Evolutionary conservation across 1,139 yeast genomes (phyloP).

Genomic region (Yamadazyma dushanensis): DNA sequence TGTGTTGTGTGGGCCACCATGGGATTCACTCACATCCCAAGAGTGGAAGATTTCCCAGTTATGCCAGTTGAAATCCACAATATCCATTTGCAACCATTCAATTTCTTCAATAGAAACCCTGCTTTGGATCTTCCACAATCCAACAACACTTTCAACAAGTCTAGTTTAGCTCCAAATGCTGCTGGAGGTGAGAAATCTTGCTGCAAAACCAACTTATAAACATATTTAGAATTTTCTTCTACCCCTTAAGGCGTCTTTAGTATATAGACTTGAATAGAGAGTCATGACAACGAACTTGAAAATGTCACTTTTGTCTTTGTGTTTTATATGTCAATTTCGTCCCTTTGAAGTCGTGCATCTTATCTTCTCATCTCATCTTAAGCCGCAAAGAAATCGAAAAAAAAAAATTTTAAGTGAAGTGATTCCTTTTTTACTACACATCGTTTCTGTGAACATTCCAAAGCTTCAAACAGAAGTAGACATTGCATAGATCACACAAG

Average conservation of each 20-base stretch:
- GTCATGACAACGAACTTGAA: no score
- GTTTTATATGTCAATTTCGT: no score
- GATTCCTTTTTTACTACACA: background rate
- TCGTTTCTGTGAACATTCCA: no score
- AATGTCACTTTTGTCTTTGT: background rate
- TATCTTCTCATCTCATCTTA: background rate
- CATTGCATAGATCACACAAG: no score
- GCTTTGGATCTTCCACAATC: slow-evolving; percentile 82
- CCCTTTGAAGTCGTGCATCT: slow-evolving; percentile 1
- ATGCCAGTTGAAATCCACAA: slow-evolving; percentile 83
- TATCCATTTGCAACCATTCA: slow-evolving; percentile 69
- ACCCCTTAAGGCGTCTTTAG: no score
- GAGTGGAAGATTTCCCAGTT: slow-evolving; percentile 90
- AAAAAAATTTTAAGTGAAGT: slow-evolving; percentile 1
- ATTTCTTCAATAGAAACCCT: slow-evolving; percentile 81
- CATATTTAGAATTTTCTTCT: background rate
- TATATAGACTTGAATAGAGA: background rate
- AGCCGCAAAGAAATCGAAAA: slow-evolving; percentile 4
- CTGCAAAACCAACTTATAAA: slow-evolving; percentile 40
- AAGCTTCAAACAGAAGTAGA: no score
- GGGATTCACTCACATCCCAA: slow-evolving; percentile 85
- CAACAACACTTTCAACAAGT: slow-evolving; percentile 69
- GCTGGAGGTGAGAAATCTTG: slow-evolving; percentile 25
- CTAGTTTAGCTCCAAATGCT: slow-evolving; percentile 38
- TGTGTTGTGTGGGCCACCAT: slow-evolving; percentile 85